Percentiles rank a stretch among this genome's conserved stretches.
Evolutionary conservation across 2,329 filamentous ascomycete species (phyloP).

Genomic region (Monosporascus ibericus): DNA sequence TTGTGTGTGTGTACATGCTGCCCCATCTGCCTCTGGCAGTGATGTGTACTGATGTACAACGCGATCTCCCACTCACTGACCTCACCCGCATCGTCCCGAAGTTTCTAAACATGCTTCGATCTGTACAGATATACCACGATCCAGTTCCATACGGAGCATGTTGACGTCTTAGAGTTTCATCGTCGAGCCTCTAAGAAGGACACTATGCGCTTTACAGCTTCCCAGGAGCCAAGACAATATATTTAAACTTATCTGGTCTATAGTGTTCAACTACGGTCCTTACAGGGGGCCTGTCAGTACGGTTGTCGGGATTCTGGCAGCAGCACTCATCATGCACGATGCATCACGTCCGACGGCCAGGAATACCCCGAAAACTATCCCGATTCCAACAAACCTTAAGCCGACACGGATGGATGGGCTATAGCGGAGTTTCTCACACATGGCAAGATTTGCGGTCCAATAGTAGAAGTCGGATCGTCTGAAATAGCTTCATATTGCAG

Average conservation of each 20-base stretch:
- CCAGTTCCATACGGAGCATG: background rate
- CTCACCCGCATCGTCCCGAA: background rate
- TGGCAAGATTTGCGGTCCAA: background rate
- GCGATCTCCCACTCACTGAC: background rate
- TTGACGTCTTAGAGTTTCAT: background rate
- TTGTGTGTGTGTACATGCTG: background rate
- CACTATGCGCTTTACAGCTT: background rate
- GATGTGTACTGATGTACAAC: background rate
- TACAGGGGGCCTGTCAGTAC: background rate
- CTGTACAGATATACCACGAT: background rate
- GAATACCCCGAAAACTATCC: background rate
- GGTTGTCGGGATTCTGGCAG: background rate
- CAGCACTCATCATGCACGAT: background rate
- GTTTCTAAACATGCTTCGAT: background rate
- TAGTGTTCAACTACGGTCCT: background rate
- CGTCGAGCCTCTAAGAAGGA: background rate
- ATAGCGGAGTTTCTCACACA: background rate
- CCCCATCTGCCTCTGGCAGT: background rate
- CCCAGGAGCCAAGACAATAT: background rate
- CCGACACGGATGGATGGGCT: background rate
- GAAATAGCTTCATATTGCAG: background rate
- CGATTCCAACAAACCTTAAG: background rate
- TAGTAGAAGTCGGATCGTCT: background rate
- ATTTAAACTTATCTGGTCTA: background rate
- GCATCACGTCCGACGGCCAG: background rate